Base-by-base conservation (phyloP, 1,139 yeast genomes). In the Kodamaea fungicola region DNA sequence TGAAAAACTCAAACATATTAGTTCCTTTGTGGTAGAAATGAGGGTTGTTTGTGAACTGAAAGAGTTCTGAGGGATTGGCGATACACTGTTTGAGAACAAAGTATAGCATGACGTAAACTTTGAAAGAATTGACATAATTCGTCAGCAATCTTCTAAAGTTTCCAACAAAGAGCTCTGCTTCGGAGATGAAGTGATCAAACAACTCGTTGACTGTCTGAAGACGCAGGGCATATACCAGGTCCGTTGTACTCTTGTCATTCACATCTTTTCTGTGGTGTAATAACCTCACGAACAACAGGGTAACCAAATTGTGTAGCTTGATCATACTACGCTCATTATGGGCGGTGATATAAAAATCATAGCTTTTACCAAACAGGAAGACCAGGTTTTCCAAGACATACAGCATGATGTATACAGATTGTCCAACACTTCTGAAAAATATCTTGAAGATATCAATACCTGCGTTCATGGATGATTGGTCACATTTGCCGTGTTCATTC, bases 81-180 rank as follows among this genome's bases (percentile, higher is more conserved):
- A 64, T 61, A 49, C 74, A 67, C 43, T 70, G 76, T 40, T 62
- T 58, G 38, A 71, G 52, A 6, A 69, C 69, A 43, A 67, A 64
- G 43, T 61, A 67, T 4, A 73, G 59, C 61, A 71, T 66, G 31
- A 70, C 71, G 44, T 67, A 67, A 16, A 71, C 48, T 43, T 63
- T 59, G 53, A 68, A 69, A 3, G 74, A 67, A 42, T 68, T 69
- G 40, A 63, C 57, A 45, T 71, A 71, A 4, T 61, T 57, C 24
- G 60, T 47, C 44, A 74, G 64, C 44, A 71, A 55, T 30, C 59
- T 61, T 21, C 71, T 45, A 54, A 71, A 69, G 43, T 65, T 63
- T 2, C 76, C 76, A 28, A 71, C 73, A 48, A 71, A 71, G 12
- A 69, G 51, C 41, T 71, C 76, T 1, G 74, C 68, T 42, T 71